These are phyloP conservation scores for Podila horticola DNA, from an alignment of 192 early-diverging fungal genomes.

Conservation along the genomic window DNA sequence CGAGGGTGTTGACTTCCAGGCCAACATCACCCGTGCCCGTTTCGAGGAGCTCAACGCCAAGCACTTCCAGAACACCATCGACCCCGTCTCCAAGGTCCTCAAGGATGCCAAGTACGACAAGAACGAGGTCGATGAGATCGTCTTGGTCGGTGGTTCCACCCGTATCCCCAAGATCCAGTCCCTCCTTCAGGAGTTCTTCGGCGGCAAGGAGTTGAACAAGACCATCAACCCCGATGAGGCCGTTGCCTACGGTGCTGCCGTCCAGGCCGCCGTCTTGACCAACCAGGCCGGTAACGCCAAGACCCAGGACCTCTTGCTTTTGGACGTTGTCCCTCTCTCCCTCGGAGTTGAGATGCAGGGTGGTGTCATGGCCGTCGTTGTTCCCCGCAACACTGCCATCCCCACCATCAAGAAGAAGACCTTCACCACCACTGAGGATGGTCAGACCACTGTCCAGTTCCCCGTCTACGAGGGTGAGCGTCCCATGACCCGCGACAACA, in stretches of 20 bases:
- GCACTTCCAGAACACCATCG: slow-evolving; percentile 90
- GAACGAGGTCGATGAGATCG: slow-evolving; percentile 80
- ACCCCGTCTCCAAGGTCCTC: slow-evolving; percentile 91
- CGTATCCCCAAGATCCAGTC: slow-evolving; percentile 94
- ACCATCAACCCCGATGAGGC: slow-evolving; percentile 97
- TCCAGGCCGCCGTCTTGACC: slow-evolving; percentile 86
- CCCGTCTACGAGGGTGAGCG: slow-evolving; percentile 99
- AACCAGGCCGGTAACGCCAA: slow-evolving; percentile 74
- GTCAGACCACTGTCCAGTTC: slow-evolving; percentile 97
- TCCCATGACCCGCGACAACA: slow-evolving; percentile 97
- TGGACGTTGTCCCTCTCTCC: slow-evolving; percentile 96
- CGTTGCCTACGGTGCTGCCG: slow-evolving; percentile 92
- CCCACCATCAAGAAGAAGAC: slow-evolving; percentile 98
- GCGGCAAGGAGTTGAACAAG: slow-evolving; percentile 84
- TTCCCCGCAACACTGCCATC: slow-evolving; percentile 97
- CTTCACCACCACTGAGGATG: slow-evolving; percentile 98
- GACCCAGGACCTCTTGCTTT: slow-evolving; percentile 92
- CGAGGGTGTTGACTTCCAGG: slow-evolving; percentile 87
- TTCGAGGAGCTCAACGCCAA: slow-evolving; percentile 97
- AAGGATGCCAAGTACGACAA: slow-evolving; percentile 86
- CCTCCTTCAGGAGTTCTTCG: slow-evolving; percentile 80
- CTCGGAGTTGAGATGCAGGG: slow-evolving; percentile 98
- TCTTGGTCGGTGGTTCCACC: slow-evolving; percentile 90
- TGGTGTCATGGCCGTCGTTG: slow-evolving; percentile 97
- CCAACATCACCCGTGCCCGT: slow-evolving; percentile 95